A percentile compares a stretch with the other conserved stretches of the same genome.
phyloP scores from a whole-genome alignment of 805 yeast species.

The Hanseniaspora lachancei region DNA sequence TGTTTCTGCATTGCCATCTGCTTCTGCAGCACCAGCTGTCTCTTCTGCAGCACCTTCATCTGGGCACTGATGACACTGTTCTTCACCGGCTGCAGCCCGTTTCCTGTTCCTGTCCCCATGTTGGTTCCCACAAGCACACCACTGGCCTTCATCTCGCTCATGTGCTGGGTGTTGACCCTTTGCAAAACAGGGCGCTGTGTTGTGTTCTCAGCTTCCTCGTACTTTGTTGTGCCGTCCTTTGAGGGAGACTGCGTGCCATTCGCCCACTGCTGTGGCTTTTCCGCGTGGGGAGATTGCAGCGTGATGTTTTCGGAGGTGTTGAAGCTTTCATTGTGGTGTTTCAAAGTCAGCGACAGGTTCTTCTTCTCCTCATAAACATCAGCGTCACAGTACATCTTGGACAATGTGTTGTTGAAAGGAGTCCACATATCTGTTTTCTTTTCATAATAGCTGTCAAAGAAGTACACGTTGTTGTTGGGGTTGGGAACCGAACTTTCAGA shows the following conservation, averaged over 20 bases:
- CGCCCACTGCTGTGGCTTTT: background rate
- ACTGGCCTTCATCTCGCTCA: conserved; percentile 28
- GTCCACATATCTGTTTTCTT: background rate
- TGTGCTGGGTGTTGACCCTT: conserved; percentile 6
- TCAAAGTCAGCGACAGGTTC: background rate
- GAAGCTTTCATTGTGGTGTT: background rate
- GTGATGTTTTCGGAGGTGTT: background rate
- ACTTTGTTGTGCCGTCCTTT: conserved; percentile 3
- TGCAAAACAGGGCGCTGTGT: background rate
- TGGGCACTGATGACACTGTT: background rate
- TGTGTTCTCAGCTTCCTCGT: background rate
- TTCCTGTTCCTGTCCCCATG: conserved; percentile 25
- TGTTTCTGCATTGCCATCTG: conserved; percentile 8
- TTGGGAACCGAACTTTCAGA: conserved; percentile 23
- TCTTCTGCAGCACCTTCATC: conserved; percentile 17
- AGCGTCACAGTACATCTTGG: background rate
- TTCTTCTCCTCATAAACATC: background rate
- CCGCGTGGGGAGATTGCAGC: background rate
- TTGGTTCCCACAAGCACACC: conserved; percentile 23
- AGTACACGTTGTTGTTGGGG: conserved; percentile 2
- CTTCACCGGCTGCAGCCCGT: conserved; percentile 13
- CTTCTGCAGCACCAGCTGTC: conserved; percentile 11
- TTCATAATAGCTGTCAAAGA: background rate
- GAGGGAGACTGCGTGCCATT: background rate
- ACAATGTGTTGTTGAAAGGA: background rate